Base-by-base conservation (phyloP, 176 grass and related monocot species). In the Juncus effusus region DNA sequence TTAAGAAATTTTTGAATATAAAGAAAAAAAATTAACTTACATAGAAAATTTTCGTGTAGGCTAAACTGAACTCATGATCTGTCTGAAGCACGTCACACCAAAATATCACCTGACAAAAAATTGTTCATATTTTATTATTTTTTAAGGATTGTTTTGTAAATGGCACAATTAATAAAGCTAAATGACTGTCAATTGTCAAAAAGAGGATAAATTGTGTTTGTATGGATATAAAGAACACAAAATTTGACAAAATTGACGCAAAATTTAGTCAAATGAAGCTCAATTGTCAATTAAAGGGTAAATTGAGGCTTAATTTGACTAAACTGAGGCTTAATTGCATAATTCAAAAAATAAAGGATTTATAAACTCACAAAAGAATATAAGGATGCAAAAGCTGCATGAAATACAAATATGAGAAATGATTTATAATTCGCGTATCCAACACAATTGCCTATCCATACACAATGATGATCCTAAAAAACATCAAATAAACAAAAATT, bases 371-470 rank as follows among this genome's bases (percentile, higher is more conserved):
- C 88, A 14, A 41, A 73, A 10, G 94, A 89, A 79, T 93, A 93
- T 54, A 99, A 84, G 60, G 94, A 99, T 16, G 79, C 82, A 3
- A 86, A 72, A 52, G 88, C 77, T 65, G 85, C 94, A 86, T 93
- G 75, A 14, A 99, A 82, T 45, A 93, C 75, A 49, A 82, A 99
- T 37, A 99, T 78, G 61, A 99, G 77, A 67, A 86, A 99, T 4
- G 85, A 14, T 63, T 99, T 99, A 79, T 93, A 99, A 54, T 99
- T 99, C 10, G 82, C 60, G 60, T 99, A 99, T 51, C 94, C 94
- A 56, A 99, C 88, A 37, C 94, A 99, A 71, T 99, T 99, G 75
- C 87, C 86, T 66, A 99, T 89, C 88, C 94, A 99, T 4, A 87
- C 72, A 78, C 94, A 99, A 60, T 99, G 94, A 84, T 99, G 94